A percentile compares a stretch with the other conserved stretches of the same genome.
phyloP scores from a whole-genome alignment of 192 early-diverging fungal genomes.

The Mortierella hygrophila region DNA sequence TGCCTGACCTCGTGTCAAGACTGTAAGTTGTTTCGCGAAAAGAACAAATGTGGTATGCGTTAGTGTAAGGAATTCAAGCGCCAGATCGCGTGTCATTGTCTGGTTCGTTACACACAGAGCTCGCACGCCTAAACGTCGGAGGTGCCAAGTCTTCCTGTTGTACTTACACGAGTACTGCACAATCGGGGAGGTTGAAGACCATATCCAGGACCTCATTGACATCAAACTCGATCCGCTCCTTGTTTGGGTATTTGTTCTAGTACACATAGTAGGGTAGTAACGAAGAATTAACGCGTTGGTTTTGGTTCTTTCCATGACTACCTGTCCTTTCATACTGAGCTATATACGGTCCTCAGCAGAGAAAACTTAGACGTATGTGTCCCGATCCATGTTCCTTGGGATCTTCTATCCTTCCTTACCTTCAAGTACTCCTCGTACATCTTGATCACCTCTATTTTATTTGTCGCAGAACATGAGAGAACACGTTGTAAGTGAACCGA shows the following conservation, averaged over 20 bases:
- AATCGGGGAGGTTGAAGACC: conserved; percentile 52
- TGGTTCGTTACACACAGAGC: neutral
- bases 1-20: conserved; percentile 32
- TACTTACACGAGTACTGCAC: conserved; percentile 50
- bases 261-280: neutral
- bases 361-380: neutral
- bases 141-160: no score
- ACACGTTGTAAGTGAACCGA: neutral
- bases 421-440: conserved; percentile 53
- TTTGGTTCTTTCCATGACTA: neutral
- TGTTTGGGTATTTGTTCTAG: conserved; percentile 51
- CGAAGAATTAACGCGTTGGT: neutral
- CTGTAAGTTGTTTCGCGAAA: conserved; percentile 8
- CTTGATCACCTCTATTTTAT: conserved; percentile 40
- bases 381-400: neutral
- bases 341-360: no score
- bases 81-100: neutral
- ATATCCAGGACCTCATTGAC: conserved; percentile 55
- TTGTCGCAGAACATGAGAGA: neutral
- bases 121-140: neutral
- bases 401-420: conserved; percentile 14
- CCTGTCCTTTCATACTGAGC: neutral
- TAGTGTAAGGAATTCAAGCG: neutral
- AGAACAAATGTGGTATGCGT: neutral
- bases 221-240: conserved; percentile 52